Percentiles rank a stretch among this genome's conserved stretches.
These are phyloP conservation scores for Tetrastigma voinierianum DNA, from an alignment of 164 flowering plant species.

Conservation along the genomic window DNA sequence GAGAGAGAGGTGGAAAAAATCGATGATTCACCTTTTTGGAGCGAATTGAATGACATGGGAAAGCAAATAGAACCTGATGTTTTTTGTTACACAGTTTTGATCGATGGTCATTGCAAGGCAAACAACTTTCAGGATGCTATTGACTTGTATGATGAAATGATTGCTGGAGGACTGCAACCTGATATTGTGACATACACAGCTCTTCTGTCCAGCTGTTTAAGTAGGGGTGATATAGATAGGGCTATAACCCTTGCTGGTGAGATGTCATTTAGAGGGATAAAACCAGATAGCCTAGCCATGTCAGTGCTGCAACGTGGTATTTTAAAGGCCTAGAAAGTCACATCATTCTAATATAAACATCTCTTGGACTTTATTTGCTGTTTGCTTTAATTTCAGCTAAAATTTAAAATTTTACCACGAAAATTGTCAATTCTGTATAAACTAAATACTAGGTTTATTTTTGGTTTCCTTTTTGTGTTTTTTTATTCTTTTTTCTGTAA, in stretches of 20 bases:
- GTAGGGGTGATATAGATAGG: slow-evolving; percentile 41
- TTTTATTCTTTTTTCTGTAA: too few relatives aligned
- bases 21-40: slow-evolving; percentile 27
- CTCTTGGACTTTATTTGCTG: too few relatives aligned
- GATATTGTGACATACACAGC: slow-evolving; percentile 64
- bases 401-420: too few relatives aligned
- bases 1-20: slow-evolving; percentile 8
- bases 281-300: slow-evolving; percentile 25
- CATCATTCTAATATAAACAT: too few relatives aligned
- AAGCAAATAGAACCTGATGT: slow-evolving; percentile 54
- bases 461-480: too few relatives aligned
- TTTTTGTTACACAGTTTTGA: slow-evolving; percentile 63
- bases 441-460: too few relatives aligned
- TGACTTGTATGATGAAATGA: slow-evolving; percentile 53
- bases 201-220: slow-evolving; percentile 51
- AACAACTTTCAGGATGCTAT: slow-evolving; percentile 49
- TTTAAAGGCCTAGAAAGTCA: slow-evolving; percentile 26
- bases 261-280: slow-evolving; percentile 50
- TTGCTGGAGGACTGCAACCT: slow-evolving; percentile 56
- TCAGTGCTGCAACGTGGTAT: slow-evolving; percentile 14
- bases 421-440: too few relatives aligned
- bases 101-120: slow-evolving; percentile 49
- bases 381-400: too few relatives aligned
- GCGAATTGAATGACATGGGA: slow-evolving; percentile 46
- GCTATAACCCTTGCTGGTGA: slow-evolving; percentile 48